Evolutionary conservation across 192 early-diverging fungal species (phyloP).

Genomic region (Allomyces macrogynus): DNA sequence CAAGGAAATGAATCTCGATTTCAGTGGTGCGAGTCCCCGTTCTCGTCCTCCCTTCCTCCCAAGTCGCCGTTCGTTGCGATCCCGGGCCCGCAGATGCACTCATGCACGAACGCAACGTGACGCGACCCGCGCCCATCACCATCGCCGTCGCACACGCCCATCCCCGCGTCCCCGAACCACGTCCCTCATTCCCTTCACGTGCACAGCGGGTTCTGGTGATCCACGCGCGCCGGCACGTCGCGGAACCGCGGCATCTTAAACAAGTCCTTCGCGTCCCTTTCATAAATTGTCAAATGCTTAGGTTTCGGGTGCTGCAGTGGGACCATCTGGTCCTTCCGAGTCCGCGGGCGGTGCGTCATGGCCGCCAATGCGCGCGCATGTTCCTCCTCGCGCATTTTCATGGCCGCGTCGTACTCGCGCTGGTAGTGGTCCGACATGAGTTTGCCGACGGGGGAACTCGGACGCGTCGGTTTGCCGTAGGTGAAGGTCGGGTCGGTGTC

Average conservation of each 20-base stretch:
- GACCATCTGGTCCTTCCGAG: background rate
- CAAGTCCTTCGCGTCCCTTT: background rate
- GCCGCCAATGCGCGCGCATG: background rate
- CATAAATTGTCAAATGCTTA: background rate
- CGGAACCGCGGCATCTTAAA: conserved; percentile 1
- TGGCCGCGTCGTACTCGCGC: conserved; percentile 10
- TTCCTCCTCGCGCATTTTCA: background rate
- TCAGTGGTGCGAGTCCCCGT: too few relatives aligned
- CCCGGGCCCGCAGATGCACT: too few relatives aligned
- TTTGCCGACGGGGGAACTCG: conserved; percentile 26
- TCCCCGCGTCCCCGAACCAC: too few relatives aligned
- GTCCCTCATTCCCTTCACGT: background rate
- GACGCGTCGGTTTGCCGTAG: conserved; percentile 38
- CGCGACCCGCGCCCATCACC: too few relatives aligned
- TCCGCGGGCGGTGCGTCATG: background rate
- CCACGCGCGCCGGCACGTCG: background rate
- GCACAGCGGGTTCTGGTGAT: background rate
- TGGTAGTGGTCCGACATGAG: conserved; percentile 36
- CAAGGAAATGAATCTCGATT: too few relatives aligned
- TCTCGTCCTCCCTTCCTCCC: too few relatives aligned
- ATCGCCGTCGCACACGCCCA: too few relatives aligned
- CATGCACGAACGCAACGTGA: too few relatives aligned
- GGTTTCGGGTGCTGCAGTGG: background rate
- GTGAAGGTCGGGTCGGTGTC: conserved; percentile 24
- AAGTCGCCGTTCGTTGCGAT: too few relatives aligned